Percentiles rank a stretch among this genome's conserved stretches.
Conservation (phyloP, 768 basidiomycete species). For the Tylopilus plumbeoviolaceoides region DNA sequence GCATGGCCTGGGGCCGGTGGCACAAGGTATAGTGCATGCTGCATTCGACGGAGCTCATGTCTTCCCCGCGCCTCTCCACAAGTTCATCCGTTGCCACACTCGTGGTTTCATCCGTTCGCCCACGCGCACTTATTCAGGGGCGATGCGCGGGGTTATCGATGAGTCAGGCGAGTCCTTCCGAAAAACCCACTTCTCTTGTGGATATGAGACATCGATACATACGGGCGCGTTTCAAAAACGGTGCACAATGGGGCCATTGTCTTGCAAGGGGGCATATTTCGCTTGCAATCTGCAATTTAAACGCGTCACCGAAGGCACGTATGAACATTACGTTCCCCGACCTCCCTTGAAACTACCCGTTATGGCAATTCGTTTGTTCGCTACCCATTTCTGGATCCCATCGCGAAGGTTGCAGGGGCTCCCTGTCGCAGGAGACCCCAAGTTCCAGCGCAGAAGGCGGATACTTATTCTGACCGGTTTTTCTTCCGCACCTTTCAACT, state of each 20-base stretch:
- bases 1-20: conserved; percentile 12
- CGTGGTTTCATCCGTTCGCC: conserved; percentile 18
- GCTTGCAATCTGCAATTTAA: conserved; percentile 27
- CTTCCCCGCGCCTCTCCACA: conserved; percentile 7
- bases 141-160: conserved; percentile 10
- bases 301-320: conserved; percentile 29
- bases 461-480: conserved; percentile 28
- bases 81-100: conserved; percentile 19
- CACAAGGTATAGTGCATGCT: conserved; percentile 8
- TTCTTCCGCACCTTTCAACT: conserved; percentile 29
- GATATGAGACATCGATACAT: conserved; percentile 21
- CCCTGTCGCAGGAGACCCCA: conserved; percentile 27
- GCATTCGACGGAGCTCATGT: conserved; percentile 8
- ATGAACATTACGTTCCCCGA: conserved; percentile 30
- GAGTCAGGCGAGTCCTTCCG: conserved; percentile 15
- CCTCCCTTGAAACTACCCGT: conserved; percentile 35
- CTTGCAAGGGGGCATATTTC: conserved; percentile 23
- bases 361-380: conserved; percentile 36
- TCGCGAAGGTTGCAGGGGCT: conserved; percentile 23
- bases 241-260: conserved; percentile 18
- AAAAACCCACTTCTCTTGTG: conserved; percentile 15
- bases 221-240: conserved; percentile 11
- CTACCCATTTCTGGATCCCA: conserved; percentile 29
- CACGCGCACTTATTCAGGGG: conserved; percentile 12
- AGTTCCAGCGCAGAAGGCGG: conserved; percentile 34